phyloP scores from a whole-genome alignment of 164 flowering plant genomes.

The Vitis labrusca region DNA sequence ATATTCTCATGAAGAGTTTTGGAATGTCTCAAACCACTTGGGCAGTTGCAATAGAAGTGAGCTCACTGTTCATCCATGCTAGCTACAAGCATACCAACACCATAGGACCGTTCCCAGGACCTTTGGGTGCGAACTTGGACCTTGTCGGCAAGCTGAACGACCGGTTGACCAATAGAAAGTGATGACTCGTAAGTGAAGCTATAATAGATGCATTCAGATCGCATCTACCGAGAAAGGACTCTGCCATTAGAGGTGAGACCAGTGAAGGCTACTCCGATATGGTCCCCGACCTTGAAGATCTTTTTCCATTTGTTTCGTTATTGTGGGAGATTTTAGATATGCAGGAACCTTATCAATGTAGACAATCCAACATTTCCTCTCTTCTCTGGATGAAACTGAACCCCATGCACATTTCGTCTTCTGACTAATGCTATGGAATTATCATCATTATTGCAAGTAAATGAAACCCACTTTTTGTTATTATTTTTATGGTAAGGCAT shows the following conservation, averaged over 20 bases:
- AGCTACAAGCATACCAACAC: conserved; percentile 88
- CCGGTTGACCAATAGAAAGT: conserved; percentile 89
- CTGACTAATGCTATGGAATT: no score
- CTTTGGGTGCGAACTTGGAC: conserved; percentile 93
- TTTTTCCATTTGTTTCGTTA: no score
- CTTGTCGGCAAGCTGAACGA: conserved; percentile 92
- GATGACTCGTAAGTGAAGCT: conserved; percentile 78
- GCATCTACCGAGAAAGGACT: conserved; percentile 75
- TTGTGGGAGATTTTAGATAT: no score
- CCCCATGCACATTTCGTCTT: no score
- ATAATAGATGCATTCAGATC: conserved; percentile 80
- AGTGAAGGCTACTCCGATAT: conserved; percentile 90
- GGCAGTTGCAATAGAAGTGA: conserved; percentile 88
- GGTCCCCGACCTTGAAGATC: conserved; percentile 28
- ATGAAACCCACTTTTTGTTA: no score
- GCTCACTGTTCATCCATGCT: conserved; percentile 82
- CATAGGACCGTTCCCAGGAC: conserved; percentile 95
- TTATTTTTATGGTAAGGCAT: no score
- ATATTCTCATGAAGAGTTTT: conserved; percentile 62
- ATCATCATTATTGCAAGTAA: no score
- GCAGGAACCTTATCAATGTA: no score
- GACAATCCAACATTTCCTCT: no score
- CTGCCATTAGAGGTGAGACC: conserved; percentile 96
- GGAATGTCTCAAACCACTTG: conserved; percentile 86
- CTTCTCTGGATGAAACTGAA: no score